A percentile compares a stretch with the other conserved stretches of the same genome.
Evolutionary conservation across 306 rosid genomes (phyloP).

Genomic region (Phaseolus lunatus): DNA sequence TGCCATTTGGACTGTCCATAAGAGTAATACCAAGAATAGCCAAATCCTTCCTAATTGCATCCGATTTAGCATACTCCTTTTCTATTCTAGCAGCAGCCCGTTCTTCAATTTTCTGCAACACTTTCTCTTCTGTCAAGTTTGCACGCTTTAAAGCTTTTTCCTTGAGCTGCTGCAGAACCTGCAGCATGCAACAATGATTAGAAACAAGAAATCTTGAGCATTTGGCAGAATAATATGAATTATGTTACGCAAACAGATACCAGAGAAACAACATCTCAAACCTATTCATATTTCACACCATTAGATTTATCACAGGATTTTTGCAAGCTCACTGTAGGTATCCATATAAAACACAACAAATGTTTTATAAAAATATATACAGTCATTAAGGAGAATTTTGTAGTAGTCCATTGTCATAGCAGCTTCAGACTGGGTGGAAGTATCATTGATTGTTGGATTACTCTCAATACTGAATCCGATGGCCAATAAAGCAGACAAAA

Average conservation of each 20-base stretch:
- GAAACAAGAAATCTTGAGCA: constrained; percentile 6
- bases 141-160: constrained; percentile 89
- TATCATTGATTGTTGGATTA: constrained; percentile 12
- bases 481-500: not conserved
- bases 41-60: constrained; percentile 74
- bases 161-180: constrained; percentile 79
- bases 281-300: not conserved
- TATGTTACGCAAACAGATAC: constrained; percentile 1
- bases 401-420: not conserved
- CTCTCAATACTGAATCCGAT: not conserved
- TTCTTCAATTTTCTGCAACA: constrained; percentile 73
- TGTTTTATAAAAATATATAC: not conserved
- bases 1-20: constrained; percentile 91
- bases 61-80: constrained; percentile 86
- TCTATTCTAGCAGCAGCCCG: constrained; percentile 75
- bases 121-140: constrained; percentile 71
- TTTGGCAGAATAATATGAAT: not conserved
- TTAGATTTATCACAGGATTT: not conserved
- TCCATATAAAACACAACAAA: constrained; percentile 10
- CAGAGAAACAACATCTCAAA: not conserved
- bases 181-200: constrained; percentile 30
- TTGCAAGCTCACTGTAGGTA: not conserved
- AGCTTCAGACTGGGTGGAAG: not conserved
- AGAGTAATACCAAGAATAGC: constrained; percentile 80
- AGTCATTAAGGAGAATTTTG: constrained; percentile 1